phyloP scores from a whole-genome alignment of 768 basidiomycete species.

The Rhizopogon salebrosus region DNA sequence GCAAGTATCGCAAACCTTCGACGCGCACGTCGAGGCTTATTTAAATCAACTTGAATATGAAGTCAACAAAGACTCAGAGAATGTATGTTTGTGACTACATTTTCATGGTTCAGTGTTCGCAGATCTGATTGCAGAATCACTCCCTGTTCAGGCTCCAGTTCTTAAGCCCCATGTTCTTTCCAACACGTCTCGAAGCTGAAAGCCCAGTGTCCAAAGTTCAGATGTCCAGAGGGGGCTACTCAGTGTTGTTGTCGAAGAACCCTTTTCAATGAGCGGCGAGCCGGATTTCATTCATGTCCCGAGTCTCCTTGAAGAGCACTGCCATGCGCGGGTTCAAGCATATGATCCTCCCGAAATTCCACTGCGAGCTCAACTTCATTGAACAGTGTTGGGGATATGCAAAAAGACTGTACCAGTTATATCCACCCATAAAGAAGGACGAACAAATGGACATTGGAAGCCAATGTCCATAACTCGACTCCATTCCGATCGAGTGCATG shows the following conservation, averaged over 20 bases:
- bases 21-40: too few relatives aligned
- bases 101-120: not conserved
- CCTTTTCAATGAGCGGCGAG: not conserved
- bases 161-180: too few relatives aligned
- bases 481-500: slow-evolving; percentile 18
- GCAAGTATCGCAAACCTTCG: not conserved
- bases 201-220: not conserved
- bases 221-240: not conserved
- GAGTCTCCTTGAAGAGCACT: not conserved
- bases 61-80: not conserved
- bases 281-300: not conserved
- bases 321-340: slow-evolving; percentile 12
- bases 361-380: slow-evolving; percentile 34
- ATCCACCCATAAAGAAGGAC: slow-evolving; percentile 21
- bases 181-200: not conserved
- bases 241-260: not conserved
- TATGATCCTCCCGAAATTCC: slow-evolving; percentile 29
- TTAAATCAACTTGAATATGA: not conserved
- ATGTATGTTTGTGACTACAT: not conserved
- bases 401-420: slow-evolving; percentile 21
- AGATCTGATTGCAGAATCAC: too few relatives aligned
- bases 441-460: slow-evolving; percentile 29
- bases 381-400: slow-evolving; percentile 32
- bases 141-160: too few relatives aligned
- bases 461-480: slow-evolving; percentile 27